These are phyloP conservation scores for Acanthamoeba lenticulata DNA, from an alignment of 208 protist genomes.

Conservation along the genomic window DNA sequence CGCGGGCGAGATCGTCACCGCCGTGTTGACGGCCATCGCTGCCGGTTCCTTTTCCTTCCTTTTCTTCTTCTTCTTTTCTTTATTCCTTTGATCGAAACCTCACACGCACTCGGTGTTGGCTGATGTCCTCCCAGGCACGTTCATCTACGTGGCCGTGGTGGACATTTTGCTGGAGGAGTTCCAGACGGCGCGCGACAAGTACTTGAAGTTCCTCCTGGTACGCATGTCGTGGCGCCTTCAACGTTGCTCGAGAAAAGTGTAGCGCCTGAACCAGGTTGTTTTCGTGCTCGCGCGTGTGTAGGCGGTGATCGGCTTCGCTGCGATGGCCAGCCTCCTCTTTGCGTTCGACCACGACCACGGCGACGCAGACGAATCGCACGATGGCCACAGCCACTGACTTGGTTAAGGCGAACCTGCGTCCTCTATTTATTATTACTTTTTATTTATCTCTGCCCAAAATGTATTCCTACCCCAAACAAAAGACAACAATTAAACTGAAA, in stretches of 20 bases:
- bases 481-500: no score
- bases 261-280: background rate
- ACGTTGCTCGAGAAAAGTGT: no score
- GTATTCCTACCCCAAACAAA: no score
- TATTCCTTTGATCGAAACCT: no score
- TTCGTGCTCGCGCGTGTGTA: background rate
- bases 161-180: constrained; percentile 49
- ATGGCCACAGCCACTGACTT: background rate
- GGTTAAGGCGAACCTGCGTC: no score
- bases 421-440: no score
- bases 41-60: background rate
- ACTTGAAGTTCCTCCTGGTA: constrained; percentile 30
- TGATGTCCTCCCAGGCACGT: background rate
- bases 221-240: no score
- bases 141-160: constrained; percentile 35
- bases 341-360: constrained; percentile 23
- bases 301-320: constrained; percentile 11
- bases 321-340: background rate
- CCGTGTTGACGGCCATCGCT: constrained; percentile 23
- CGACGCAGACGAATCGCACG: background rate
- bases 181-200: constrained; percentile 16
- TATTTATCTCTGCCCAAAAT: no score
- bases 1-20: constrained; percentile 28
- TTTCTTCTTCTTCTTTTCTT: no score
- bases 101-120: background rate